Percentiles rank a stretch among this genome's conserved stretches.
phyloP scores from a whole-genome alignment of 192 early-diverging fungal species.

The Coemansia sp. region DNA sequence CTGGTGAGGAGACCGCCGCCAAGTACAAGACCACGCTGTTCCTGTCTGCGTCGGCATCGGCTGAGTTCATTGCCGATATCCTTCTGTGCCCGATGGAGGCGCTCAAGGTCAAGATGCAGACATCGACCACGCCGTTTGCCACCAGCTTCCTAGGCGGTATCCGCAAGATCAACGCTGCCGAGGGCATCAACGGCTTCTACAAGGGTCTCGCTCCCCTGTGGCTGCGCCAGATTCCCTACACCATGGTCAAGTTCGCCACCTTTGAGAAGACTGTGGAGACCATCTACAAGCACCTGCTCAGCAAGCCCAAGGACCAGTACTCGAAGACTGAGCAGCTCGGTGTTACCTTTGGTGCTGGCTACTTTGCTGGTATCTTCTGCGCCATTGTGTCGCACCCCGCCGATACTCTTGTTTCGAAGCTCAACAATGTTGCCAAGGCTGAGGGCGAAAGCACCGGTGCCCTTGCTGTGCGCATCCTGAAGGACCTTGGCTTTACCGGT shows the following conservation, averaged over 20 bases:
- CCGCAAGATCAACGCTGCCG: slow-evolving; percentile 58
- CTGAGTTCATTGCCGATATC: slow-evolving; percentile 82
- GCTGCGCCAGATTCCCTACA: slow-evolving; percentile 84
- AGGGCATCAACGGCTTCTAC: slow-evolving; percentile 73
- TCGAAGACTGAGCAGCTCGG: slow-evolving; percentile 72
- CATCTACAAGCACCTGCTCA: slow-evolving; percentile 64
- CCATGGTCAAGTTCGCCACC: slow-evolving; percentile 82
- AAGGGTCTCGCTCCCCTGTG: slow-evolving; percentile 74
- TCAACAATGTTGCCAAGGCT: slow-evolving; percentile 62
- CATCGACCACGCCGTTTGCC: slow-evolving; percentile 74
- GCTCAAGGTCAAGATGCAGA: slow-evolving; percentile 86
- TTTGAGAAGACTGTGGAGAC: slow-evolving; percentile 77
- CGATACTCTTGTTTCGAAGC: slow-evolving; percentile 77
- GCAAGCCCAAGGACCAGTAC: slow-evolving; percentile 70
- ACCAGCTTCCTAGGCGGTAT: slow-evolving; percentile 65
- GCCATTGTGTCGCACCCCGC: slow-evolving; percentile 92
- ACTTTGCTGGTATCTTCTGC: slow-evolving; percentile 86
- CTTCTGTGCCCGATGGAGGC: slow-evolving; percentile 85
- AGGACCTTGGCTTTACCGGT: slow-evolving; percentile 66
- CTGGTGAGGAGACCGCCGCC: slow-evolving; percentile 68
- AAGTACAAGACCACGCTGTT: slow-evolving; percentile 77
- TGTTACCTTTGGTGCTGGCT: slow-evolving; percentile 81
- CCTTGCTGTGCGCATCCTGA: slow-evolving; percentile 54
- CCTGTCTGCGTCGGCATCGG: slow-evolving; percentile 72
- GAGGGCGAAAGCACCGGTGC: slow-evolving; percentile 60